A percentile compares a stretch with the other conserved stretches of the same genome.
phyloP scores from a whole-genome alignment of 169 alveolate species.

The Eimeria sp. region DNA sequence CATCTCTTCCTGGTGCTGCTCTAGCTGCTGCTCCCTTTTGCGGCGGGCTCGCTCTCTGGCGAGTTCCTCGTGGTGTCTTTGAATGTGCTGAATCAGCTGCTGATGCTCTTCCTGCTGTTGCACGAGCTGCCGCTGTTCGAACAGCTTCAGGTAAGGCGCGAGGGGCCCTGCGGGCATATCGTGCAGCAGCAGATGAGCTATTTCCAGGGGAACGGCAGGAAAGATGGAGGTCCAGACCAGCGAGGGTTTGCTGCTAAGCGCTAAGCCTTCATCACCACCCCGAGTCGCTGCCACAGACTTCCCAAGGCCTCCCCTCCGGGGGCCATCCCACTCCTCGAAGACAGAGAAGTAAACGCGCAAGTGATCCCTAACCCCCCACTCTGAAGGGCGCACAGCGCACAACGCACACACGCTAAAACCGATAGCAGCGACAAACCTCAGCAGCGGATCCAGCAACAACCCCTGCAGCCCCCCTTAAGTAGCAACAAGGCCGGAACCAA shows the following conservation, averaged over 20 bases:
- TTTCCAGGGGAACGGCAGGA: constrained; percentile 58
- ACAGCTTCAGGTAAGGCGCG: constrained; percentile 28
- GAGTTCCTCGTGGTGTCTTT: constrained; percentile 33
- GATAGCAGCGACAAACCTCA: background rate
- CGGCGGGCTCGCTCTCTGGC: constrained; percentile 34
- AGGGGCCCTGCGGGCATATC: constrained; percentile 49
- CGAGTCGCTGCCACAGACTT: background rate
- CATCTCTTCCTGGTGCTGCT: background rate
- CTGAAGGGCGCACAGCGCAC: background rate
- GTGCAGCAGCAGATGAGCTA: constrained; percentile 43
- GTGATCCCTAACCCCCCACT: background rate
- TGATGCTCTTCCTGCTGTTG: constrained; percentile 59
- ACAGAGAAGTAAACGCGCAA: constrained; percentile 46
- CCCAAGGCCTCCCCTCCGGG: background rate
- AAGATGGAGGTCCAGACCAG: constrained; percentile 28
- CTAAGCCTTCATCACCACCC: background rate
- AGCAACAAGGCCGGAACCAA: background rate
- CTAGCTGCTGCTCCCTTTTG: constrained; percentile 7
- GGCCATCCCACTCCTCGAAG: background rate
- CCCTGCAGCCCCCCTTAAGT: too few relatives aligned
- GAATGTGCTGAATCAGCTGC: constrained; percentile 29
- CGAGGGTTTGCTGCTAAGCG: background rate
- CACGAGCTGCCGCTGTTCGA: constrained; percentile 49
- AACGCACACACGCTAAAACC: background rate
- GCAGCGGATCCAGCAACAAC: too few relatives aligned